phyloP scores from a whole-genome alignment of 2,329 filamentous ascomycete species.

The Calonectria pauciramosa region DNA sequence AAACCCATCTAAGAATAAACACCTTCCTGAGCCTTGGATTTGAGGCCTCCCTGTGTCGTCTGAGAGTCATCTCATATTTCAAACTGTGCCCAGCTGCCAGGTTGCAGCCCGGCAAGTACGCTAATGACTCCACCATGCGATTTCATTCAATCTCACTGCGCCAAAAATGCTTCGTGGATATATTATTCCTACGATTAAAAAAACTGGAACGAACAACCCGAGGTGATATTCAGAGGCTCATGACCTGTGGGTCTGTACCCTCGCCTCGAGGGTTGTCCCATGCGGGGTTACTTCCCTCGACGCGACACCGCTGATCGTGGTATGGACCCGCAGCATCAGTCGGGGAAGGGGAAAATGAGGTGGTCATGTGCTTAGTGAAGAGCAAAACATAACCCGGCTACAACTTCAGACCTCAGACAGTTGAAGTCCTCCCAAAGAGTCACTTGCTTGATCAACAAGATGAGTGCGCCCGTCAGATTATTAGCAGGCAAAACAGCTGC shows the following conservation, averaged over 20 bases:
- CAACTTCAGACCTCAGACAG: background rate
- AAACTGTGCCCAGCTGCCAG: background rate
- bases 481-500: slow-evolving; percentile 74
- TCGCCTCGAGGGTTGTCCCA: background rate
- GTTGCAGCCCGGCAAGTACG: background rate
- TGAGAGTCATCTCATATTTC: background rate
- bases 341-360: background rate
- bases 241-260: background rate
- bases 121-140: background rate
- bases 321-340: background rate
- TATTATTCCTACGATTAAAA: background rate
- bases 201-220: background rate
- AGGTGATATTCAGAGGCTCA: background rate
- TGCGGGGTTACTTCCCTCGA: background rate
- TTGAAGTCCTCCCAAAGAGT: background rate
- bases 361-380: background rate
- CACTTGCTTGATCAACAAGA: background rate
- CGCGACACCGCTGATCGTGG: background rate
- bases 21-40: background rate
- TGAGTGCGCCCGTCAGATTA: background rate
- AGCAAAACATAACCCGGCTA: background rate
- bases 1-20: background rate
- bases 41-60: no score
- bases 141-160: background rate
- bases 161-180: background rate